Evolutionary conservation across 129 eudicot genomes (phyloP).

Genomic region (Pseudognaphalium luteoalbum): DNA sequence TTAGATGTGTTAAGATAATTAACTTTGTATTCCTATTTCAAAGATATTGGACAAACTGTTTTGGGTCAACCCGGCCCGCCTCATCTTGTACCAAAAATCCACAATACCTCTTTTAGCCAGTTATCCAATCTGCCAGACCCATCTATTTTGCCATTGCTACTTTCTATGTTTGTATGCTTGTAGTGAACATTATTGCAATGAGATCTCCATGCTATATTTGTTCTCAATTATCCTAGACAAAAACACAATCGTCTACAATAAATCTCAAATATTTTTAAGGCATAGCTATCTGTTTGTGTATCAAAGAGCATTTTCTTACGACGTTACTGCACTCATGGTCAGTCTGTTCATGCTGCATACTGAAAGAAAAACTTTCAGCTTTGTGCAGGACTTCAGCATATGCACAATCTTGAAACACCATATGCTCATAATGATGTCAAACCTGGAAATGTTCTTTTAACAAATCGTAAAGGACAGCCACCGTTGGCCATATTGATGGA

Average conservation of each 20-base stretch:
- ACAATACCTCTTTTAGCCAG: not conserved
- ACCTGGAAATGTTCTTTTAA: constrained; percentile 84
- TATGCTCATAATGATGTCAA: constrained; percentile 96
- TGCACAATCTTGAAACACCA: constrained; percentile 90
- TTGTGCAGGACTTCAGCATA: constrained; percentile 94
- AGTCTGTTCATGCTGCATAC: constrained; percentile 4
- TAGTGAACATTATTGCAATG: not conserved
- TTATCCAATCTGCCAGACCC: not conserved
- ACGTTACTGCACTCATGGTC: not conserved
- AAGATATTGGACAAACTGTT: not conserved
- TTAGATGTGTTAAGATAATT: too few species aligned
- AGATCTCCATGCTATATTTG: not conserved
- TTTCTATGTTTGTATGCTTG: not conserved
- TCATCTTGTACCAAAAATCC: not conserved
- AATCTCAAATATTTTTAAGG: not conserved
- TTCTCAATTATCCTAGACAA: not conserved
- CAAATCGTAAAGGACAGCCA: constrained; percentile 78
- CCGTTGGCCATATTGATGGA: constrained; percentile 95
- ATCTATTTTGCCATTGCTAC: too few species aligned
- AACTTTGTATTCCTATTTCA: not conserved
- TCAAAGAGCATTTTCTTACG: not conserved
- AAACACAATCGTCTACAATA: not conserved
- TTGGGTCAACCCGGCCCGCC: not conserved
- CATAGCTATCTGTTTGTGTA: constrained; percentile 4
- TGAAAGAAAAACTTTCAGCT: constrained; percentile 49